Evolutionary conservation across 169 alveolate genomes (phyloP).

Genomic region (Cryptosporidium sp.): DNA sequence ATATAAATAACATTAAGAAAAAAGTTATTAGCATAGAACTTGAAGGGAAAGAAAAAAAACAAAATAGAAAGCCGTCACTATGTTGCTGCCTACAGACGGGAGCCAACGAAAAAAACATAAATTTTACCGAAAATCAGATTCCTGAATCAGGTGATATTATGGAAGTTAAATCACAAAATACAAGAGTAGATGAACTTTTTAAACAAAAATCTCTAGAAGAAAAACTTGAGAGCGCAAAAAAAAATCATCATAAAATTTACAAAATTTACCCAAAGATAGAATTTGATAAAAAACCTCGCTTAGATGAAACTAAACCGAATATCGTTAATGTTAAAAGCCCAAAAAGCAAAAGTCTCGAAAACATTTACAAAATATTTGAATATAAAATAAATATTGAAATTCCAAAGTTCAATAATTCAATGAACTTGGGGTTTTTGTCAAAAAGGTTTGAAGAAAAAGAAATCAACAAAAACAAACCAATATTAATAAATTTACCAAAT

Average conservation of each 20-base stretch:
- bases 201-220: background rate
- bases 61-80: background rate
- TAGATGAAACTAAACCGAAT: background rate
- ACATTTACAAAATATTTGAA: constrained; percentile 4
- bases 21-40: background rate
- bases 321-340: background rate
- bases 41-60: background rate
- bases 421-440: constrained; percentile 59
- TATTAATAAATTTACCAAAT: background rate
- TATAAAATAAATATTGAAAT: background rate
- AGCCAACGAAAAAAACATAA: background rate
- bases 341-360: background rate
- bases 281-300: background rate
- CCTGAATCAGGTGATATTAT: background rate
- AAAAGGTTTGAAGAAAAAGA: constrained; percentile 3
- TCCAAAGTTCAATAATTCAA: constrained; percentile 12
- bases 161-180: background rate
- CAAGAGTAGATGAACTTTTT: background rate
- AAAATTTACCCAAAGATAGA: background rate
- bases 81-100: background rate
- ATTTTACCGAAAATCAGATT: background rate
- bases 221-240: background rate
- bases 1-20: background rate
- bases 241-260: background rate
- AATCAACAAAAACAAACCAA: background rate